These are phyloP conservation scores for Chernovozyma sophiae-reginae DNA, from an alignment of 1,139 yeast species.

Conservation along the genomic window DNA sequence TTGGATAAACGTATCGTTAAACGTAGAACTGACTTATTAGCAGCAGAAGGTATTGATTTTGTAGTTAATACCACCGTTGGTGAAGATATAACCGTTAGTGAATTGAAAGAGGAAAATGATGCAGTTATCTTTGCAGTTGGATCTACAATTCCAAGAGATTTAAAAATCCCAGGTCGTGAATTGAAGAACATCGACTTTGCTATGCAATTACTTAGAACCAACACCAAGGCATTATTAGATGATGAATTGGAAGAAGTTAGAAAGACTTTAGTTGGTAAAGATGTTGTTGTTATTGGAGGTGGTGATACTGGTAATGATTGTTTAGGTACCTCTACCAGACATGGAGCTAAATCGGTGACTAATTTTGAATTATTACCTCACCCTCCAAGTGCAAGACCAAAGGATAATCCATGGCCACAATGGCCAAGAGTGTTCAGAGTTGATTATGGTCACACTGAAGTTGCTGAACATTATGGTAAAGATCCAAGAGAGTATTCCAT, in stretches of 20 bases:
- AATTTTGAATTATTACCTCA: slow-evolving; percentile 93
- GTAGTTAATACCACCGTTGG: slow-evolving; percentile 77
- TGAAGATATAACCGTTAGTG: slow-evolving; percentile 70
- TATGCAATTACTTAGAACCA: slow-evolving; percentile 84
- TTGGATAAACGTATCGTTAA: slow-evolving; percentile 89
- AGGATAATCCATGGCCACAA: slow-evolving; percentile 99
- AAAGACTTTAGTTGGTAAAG: slow-evolving; percentile 70
- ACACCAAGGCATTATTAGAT: slow-evolving; percentile 86
- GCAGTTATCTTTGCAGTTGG: slow-evolving; percentile 95
- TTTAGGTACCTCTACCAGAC: slow-evolving; percentile 95
- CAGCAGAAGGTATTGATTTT: slow-evolving; percentile 85
- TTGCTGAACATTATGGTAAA: slow-evolving; percentile 87
- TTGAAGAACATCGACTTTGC: slow-evolving; percentile 89
- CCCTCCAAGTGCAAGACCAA: slow-evolving; percentile 82
- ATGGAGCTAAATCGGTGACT: slow-evolving; percentile 92
- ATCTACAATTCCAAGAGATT: slow-evolving; percentile 93
- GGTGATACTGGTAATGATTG: slow-evolving; percentile 99
- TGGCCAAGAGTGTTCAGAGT: slow-evolving; percentile 98
- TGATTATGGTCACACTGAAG: slow-evolving; percentile 97
- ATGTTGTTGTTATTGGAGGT: slow-evolving; percentile 96
- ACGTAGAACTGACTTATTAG: slow-evolving; percentile 87
- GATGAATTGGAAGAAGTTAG: slow-evolving; percentile 76
- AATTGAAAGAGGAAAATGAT: slow-evolving; percentile 60
- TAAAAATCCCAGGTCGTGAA: slow-evolving; percentile 91
- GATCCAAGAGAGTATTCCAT: slow-evolving; percentile 98